A percentile compares a stretch with the other conserved stretches of the same genome.
Evolutionary conservation across 1,139 yeast species (phyloP).

Genomic region (Blastobotrys aristatus): DNA sequence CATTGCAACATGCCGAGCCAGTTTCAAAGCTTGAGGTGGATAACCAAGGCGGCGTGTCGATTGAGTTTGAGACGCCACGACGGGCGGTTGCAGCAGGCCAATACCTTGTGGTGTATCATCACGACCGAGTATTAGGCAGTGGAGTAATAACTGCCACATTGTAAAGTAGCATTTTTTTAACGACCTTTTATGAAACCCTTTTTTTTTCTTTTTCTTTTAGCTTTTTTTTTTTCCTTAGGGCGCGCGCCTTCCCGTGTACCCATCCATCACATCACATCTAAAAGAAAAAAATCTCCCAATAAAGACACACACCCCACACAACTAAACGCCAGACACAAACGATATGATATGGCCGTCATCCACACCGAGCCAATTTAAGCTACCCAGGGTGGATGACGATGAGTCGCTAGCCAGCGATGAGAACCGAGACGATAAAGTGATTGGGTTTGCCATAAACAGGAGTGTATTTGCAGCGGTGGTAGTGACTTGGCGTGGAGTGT

Average conservation of each 20-base stretch:
- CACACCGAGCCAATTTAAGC: slow-evolving; percentile 10
- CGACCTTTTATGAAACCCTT: no score
- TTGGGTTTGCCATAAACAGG: slow-evolving; percentile 21
- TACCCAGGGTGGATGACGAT: slow-evolving; percentile 7
- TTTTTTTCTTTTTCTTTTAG: no score
- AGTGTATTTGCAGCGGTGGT: slow-evolving; percentile 20
- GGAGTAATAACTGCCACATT: slow-evolving; percentile 46
- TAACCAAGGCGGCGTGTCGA: slow-evolving; percentile 15
- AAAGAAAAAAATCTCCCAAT: no score
- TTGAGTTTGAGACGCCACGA: slow-evolving; percentile 42
- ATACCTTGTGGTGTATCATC: slow-evolving; percentile 65
- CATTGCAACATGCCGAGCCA: slow-evolving; percentile 54
- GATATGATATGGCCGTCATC: slow-evolving; percentile 15
- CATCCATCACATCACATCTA: no score
- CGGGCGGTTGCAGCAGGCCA: slow-evolving; percentile 93
- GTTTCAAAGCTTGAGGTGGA: slow-evolving; percentile 25
- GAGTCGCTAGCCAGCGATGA: slow-evolving; percentile 4
- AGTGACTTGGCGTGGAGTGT: slow-evolving; percentile 22
- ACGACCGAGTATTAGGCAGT: slow-evolving; percentile 68
- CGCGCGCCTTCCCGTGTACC: no score
- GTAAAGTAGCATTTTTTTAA: no score
- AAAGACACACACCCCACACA: background rate
- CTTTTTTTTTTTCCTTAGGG: no score
- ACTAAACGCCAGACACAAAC: background rate
- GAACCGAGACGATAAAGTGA: slow-evolving; percentile 12